Evolutionary conservation across 768 basidiomycete species (phyloP), one percentile per base, ranked within the genome.

Genomic region (Termitomyces sp.): DNA sequence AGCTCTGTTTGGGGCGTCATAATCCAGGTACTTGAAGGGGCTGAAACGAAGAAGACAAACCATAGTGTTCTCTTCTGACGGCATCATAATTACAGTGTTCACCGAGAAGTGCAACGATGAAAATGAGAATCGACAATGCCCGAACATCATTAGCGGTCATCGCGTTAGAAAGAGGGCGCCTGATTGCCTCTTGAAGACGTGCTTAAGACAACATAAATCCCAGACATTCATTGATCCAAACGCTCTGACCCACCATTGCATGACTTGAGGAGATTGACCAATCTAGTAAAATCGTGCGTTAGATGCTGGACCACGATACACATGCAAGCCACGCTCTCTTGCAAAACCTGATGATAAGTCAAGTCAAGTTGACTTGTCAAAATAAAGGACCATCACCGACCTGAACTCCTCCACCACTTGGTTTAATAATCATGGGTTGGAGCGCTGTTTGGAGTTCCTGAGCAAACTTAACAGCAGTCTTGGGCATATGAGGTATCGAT

Each of bases 261-360:
- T 0, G 91, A 93, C 62, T 89, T 89, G 60, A 98, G 67, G 4
- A 98, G 77, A 35, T 84, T 86, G 26, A 94, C 81, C 17, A 98
- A 77, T 37, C 85, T 81, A 15, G 73, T 73, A 63, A 87, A 96
- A 62, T 98, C 94, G 57, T 91, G 89, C 0, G 97, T 98, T 17
- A 98, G 77, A 62, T 90, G 73, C 50, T 86, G 85, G 1, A 95
- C 87, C 1, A 90, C 89, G 0, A 83, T 81, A 66, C 94, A 96
- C 75, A 96, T 86, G 62, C 95, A 98, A 0, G 92, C 92, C 14
- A 98, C 89, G 12, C 85, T 84, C 70, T 98, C 97, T 73, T 95
- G 93, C 33, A 98, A 70, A 21, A 89, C 86, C 89, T 94, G 60
- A 41, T 12, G 53, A 15, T 26, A 26, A 51, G 37, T 23, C 23